Conservation (phyloP, 352 stramenopile genomes). For the Thalassiosira delicatula region DNA sequence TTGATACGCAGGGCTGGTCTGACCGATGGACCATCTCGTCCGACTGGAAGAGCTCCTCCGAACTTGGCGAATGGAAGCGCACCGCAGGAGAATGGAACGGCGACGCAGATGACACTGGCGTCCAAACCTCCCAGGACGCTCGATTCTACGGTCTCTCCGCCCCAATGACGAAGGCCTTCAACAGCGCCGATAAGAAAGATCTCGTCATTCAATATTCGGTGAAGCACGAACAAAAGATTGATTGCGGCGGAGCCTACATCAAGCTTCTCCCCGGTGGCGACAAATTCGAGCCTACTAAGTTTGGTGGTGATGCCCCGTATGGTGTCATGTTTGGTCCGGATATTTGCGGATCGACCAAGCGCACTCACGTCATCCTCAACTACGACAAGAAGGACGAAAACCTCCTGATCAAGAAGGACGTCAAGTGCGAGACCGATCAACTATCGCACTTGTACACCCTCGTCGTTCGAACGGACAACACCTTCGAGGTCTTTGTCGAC, state of each 20-base stretch:
- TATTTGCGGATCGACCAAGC: slow-evolving; percentile 95
- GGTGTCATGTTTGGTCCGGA: slow-evolving; percentile 99
- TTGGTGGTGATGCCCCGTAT: slow-evolving; percentile 95
- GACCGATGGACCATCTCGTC: slow-evolving; percentile 89
- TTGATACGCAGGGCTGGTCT: slow-evolving; percentile 68
- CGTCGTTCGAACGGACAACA: slow-evolving; percentile 96
- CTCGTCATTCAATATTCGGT: slow-evolving; percentile 93
- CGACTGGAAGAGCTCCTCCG: slow-evolving; percentile 91
- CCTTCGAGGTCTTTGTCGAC: slow-evolving; percentile 96
- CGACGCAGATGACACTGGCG: slow-evolving; percentile 89
- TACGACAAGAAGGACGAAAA: slow-evolving; percentile 95
- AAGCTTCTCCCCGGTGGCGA: slow-evolving; percentile 93
- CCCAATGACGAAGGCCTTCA: slow-evolving; percentile 71
- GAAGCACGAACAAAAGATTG: slow-evolving; percentile 98
- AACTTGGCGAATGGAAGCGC: slow-evolving; percentile 95
- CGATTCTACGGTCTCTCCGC: slow-evolving; percentile 97
- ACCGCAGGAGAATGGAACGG: slow-evolving; percentile 91
- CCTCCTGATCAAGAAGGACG: slow-evolving; percentile 90
- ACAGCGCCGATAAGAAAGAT: slow-evolving; percentile 72
- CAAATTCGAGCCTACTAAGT: slow-evolving; percentile 89
- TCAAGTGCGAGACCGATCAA: slow-evolving; percentile 91
- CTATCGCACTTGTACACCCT: slow-evolving; percentile 98
- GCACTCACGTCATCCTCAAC: slow-evolving; percentile 98
- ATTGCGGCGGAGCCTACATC: slow-evolving; percentile 99
- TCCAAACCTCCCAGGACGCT: slow-evolving; percentile 93